Evolutionary conservation across 2,329 filamentous ascomycete genomes (phyloP).

Genomic region (Monilinia fructigena): DNA sequence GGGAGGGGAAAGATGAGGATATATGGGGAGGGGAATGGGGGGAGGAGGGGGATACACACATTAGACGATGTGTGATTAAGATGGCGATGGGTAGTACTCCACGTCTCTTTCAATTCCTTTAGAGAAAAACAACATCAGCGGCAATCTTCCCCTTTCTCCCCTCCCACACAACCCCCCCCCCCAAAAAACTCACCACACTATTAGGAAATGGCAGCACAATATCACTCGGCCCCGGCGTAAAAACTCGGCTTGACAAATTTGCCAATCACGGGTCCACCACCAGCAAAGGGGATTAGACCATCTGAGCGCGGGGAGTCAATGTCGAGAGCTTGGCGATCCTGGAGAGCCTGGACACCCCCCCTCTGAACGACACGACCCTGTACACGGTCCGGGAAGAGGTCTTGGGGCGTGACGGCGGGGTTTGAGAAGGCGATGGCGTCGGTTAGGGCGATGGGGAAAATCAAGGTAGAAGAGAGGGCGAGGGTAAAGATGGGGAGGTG

Average conservation of each 20-base stretch:
- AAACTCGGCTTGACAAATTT: constrained; percentile 10
- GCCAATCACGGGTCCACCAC: neutral
- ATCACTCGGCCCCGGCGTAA: neutral
- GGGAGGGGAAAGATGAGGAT: too few species aligned
- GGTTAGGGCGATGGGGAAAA: neutral
- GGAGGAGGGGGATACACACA: neutral
- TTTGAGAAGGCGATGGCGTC: neutral
- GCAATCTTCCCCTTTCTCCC: fast-evolving
- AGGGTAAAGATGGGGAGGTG: neutral
- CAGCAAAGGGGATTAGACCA: neutral
- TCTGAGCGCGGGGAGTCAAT: neutral
- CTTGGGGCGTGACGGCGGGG: neutral
- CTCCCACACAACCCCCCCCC: neutral
- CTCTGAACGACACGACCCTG: neutral
- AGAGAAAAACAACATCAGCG: neutral
- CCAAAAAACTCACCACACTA: constrained; percentile 9
- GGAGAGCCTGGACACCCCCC: too few species aligned
- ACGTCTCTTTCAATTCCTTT: neutral
- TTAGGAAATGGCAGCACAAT: constrained; percentile 9
- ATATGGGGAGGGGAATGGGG: fast-evolving
- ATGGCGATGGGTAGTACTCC: too few species aligned
- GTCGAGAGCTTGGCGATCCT: neutral
- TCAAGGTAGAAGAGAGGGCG: neutral
- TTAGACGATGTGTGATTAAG: neutral
- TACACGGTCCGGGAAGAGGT: neutral